A percentile compares a stretch with the other conserved stretches of the same genome.
Conservation (phyloP, 2,329 filamentous ascomycete species). For the Teratosphaeriaceae sp. region DNA sequence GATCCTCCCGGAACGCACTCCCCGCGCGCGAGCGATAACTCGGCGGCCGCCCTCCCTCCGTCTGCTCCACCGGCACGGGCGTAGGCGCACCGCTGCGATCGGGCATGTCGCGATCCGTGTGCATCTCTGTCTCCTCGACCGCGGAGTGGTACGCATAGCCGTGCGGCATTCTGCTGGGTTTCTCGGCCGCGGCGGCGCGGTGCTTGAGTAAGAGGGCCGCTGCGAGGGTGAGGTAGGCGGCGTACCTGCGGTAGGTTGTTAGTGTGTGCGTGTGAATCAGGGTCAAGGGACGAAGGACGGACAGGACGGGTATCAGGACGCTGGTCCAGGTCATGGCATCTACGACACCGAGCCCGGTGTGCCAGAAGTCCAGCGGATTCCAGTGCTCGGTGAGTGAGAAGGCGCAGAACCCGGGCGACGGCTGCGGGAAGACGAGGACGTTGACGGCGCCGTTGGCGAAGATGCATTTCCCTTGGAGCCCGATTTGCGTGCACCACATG, state of each 20-base stretch:
- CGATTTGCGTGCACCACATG: slow-evolving; percentile 4
- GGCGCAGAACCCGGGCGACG: slow-evolving; percentile 1
- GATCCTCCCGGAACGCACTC: neutral
- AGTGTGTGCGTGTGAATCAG: neutral
- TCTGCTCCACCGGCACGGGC: neutral
- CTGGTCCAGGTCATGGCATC: slow-evolving; percentile 1
- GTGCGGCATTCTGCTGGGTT: neutral
- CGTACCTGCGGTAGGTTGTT: neutral
- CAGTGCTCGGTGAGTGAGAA: neutral
- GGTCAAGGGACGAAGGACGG: neutral
- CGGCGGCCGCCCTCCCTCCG: neutral
- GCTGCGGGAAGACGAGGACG: neutral
- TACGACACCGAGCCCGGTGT: neutral
- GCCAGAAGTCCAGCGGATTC: neutral
- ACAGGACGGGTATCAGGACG: slow-evolving; percentile 3
- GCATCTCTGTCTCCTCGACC: slow-evolving; percentile 3
- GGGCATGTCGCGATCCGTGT: slow-evolving; percentile 3
- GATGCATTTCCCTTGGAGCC: slow-evolving; percentile 2
- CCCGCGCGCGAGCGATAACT: neutral
- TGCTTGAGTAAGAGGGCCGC: neutral
- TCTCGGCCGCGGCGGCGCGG: neutral
- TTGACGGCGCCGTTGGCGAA: neutral
- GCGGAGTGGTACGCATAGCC: slow-evolving; percentile 1
- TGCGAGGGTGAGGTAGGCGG: slow-evolving; percentile 5
- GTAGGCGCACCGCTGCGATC: slow-evolving; percentile 4